Base-by-base conservation (phyloP, 2,329 filamentous ascomycete genomes). In the Purpureocillium takamizusanense region DNA sequence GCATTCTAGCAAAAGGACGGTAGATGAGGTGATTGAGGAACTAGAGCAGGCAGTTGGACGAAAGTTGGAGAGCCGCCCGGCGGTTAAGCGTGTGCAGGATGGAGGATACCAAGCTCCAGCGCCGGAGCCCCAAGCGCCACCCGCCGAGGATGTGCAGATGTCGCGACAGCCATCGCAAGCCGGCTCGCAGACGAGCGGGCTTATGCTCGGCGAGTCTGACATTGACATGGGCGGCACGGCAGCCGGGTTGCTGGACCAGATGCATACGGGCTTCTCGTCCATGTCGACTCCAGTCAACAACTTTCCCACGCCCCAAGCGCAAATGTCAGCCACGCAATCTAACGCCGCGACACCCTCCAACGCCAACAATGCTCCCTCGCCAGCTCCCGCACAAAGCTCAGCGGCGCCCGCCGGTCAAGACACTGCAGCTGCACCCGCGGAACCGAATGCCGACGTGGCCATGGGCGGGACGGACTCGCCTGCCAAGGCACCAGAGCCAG, bases 21-120 rank as follows among this genome's bases (percentile, higher is more conserved):
- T 89, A 11, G 82, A 88, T 18, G 79, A 86, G 38, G 80, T 95
- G 30, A 72, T 89, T 17, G 70, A 76, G 31, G 77, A 86, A 39
- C 76, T 95, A 2, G 86, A 95, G 62, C 66, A 71, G 36, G 66
- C 77, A 3, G 70, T 85, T n/a, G 80, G 79, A 14, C 78, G 78
- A 39, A 78, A 76, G 45, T 76, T 86, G 32, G 70, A 74, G 29
- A 67, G 73, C 18, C 75, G 84, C 38, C 74, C 78, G 36, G 70
- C 75, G 17, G 70, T 90, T 7, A 71, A 76, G 29, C 81, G 86
- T 33, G 72, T 94, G 32, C 79, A 92, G 52, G 83, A 85, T 51
- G 88, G 87, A 35, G 87, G 87, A 3, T 78, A 72, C 44, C 75
- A 87, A 58, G 77, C 86, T 44, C 72, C 70, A 7, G 64, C 62